Conservation (phyloP, 192 early-diverging fungal species). For the Backusella circina region DNA sequence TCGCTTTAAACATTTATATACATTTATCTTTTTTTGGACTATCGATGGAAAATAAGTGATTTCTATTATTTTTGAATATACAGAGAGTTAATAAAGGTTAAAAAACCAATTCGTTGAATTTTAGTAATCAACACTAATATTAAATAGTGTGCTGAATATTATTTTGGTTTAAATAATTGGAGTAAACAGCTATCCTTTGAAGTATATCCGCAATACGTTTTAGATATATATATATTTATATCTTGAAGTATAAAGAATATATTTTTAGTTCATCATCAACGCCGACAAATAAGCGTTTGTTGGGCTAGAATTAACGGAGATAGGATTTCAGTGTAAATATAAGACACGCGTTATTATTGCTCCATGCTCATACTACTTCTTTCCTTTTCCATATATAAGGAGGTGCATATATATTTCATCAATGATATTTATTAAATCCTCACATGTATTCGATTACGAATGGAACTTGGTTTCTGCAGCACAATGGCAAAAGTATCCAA, state of each 20-base stretch:
- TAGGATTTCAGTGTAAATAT: neutral
- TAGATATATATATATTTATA: neutral
- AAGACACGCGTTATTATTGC: neutral
- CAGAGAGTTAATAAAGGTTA: neutral
- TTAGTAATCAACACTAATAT: neutral
- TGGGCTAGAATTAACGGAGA: neutral
- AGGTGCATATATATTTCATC: neutral
- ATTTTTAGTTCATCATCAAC: neutral
- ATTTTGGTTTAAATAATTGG: neutral
- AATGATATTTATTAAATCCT: slow-evolving; percentile 83
- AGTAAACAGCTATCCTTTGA: neutral
- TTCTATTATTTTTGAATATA: neutral
- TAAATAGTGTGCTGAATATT: neutral
- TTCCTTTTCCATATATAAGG: neutral
- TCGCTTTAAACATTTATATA: neutral
- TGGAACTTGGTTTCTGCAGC: slow-evolving; percentile 81
- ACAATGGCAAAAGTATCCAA: slow-evolving; percentile 97
- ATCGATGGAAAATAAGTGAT: neutral
- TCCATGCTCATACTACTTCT: neutral
- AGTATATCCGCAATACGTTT: neutral
- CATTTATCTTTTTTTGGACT: neutral
- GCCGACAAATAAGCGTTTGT: neutral
- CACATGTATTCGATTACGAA: slow-evolving; percentile 72
- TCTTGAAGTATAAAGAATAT: neutral
- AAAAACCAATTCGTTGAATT: neutral